Base-by-base conservation (phyloP, 2,329 filamentous ascomycete genomes). In the Penicillium rolfsii region DNA sequence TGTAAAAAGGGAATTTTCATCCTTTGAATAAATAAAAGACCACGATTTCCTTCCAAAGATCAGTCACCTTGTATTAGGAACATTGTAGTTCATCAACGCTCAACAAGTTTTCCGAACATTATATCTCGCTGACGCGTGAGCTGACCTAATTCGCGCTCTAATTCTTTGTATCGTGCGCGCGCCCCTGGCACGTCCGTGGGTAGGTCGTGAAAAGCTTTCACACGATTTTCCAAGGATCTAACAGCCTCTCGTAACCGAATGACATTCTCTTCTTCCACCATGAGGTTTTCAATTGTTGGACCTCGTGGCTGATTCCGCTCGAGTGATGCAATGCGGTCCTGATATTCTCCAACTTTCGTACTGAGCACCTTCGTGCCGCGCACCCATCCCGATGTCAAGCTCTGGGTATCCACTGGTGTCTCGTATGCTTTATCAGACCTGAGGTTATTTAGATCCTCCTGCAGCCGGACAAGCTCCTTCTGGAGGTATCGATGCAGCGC, bases 31-130 rank as follows among this genome's bases (percentile, higher is more conserved):
- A 22, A 22, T 22, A 22, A 22, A 22, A 22, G 19, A 22, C 19
- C 19, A 22, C 19, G 19, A 22, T 22, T 22, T 22, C 19, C n/a
- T 9, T 26, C 14, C n/a, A 26, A 52, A 57, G 22, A 6, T 26
- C 33, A 24, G 6, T n/a, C 14, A 14, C n/a, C 30, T 26, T 26
- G 5, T 38, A 49, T 5, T 36, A 2, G 11, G n/a, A 22, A 38
- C n/a, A 48, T 38, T 3, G 16, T 19, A 26, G 3, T 38, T 65
- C 41, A 60, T 35, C 36, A 38, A 16, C 38, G 52, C 46, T 87
- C 86, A 2, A 91, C 86, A 50, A 95, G 73, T 1, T 83, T 84
- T 72, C 94, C 91, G 72, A 96, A 96, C 57, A 91, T 81, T 33
- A 79, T 82, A 73, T 97, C 91, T 57, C 93, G 84, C 67, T 83